These are phyloP conservation scores for Magnolia kwangsiensis DNA, from an alignment of 164 flowering plant species.

Conservation along the genomic window DNA sequence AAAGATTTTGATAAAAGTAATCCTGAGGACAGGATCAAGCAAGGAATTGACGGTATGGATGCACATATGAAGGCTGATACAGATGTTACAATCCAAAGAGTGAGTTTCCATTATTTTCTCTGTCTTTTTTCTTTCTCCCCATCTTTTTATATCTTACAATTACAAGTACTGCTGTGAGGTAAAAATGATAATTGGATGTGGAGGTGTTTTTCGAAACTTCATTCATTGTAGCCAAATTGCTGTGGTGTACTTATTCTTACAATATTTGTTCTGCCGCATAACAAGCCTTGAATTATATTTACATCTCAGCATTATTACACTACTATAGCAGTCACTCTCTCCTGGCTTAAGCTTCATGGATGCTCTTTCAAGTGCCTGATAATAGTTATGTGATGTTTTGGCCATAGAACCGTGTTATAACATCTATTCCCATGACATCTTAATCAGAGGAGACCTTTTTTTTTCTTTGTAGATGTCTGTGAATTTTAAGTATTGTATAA, in stretches of 20 bases:
- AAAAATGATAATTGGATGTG: neutral
- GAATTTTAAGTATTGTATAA: no score
- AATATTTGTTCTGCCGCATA: no score
- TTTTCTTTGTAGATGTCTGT: no score
- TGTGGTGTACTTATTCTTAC: neutral
- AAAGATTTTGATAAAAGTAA: slow-evolving; percentile 7
- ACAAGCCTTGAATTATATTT: no score
- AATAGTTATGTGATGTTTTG: no score
- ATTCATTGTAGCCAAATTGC: neutral
- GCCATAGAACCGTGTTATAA: no score
- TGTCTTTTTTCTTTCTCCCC: neutral
- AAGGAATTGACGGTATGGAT: slow-evolving; percentile 11
- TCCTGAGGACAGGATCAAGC: slow-evolving; percentile 12
- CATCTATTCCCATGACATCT: no score
- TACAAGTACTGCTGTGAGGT: neutral
- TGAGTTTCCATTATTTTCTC: slow-evolving; percentile 6
- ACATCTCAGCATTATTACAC: no score
- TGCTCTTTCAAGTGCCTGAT: no score
- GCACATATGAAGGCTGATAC: slow-evolving; percentile 14
- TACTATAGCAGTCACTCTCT: no score
- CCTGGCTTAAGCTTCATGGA: no score
- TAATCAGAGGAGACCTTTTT: no score
- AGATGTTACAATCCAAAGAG: slow-evolving; percentile 12
- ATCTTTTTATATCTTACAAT: neutral
- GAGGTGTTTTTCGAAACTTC: neutral